Conservation (phyloP, 371 early-diverging fungal species). For the Gilbertella persicaria region DNA sequence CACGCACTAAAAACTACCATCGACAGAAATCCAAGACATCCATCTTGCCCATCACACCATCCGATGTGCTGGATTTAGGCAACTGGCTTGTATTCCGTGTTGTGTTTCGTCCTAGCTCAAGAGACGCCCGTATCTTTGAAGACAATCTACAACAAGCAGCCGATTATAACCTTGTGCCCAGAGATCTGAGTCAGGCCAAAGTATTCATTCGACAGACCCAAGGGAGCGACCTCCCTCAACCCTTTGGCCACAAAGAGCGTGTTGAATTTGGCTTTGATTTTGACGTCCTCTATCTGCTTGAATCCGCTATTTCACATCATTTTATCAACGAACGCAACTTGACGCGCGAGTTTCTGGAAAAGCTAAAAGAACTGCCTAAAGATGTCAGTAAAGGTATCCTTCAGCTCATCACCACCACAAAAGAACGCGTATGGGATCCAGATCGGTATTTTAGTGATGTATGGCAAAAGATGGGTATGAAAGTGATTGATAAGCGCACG, state of each 20-base stretch:
- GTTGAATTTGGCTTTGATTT: constrained; percentile 19
- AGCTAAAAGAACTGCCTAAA: constrained; percentile 26
- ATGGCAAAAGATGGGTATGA: constrained; percentile 21
- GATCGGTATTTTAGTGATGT: constrained; percentile 10
- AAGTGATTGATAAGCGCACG: constrained; percentile 18
- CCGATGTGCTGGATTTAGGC: constrained; percentile 26
- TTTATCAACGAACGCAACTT: constrained; percentile 48
- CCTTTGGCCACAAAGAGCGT: constrained; percentile 28
- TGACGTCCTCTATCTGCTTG: constrained; percentile 52
- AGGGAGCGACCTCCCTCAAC: constrained; percentile 7
- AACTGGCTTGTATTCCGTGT: constrained; percentile 44
- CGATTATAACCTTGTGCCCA: constrained; percentile 45
- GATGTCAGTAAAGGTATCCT: constrained; percentile 38
- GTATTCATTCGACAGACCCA: constrained; percentile 5
- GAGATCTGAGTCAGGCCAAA: constrained; percentile 1
- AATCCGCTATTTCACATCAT: constrained; percentile 40
- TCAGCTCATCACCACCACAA: constrained; percentile 25
- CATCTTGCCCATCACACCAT: constrained; percentile 21
- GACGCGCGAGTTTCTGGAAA: constrained; percentile 31
- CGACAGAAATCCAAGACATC: not conserved
- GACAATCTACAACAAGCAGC: constrained; percentile 32
- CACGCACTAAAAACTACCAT: not conserved
- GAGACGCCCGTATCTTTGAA: constrained; percentile 8
- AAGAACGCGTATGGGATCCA: constrained; percentile 48
- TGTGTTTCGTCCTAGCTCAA: constrained; percentile 11